Conservation (phyloP, 371 early-diverging fungal genomes). For the Circinella minor region DNA sequence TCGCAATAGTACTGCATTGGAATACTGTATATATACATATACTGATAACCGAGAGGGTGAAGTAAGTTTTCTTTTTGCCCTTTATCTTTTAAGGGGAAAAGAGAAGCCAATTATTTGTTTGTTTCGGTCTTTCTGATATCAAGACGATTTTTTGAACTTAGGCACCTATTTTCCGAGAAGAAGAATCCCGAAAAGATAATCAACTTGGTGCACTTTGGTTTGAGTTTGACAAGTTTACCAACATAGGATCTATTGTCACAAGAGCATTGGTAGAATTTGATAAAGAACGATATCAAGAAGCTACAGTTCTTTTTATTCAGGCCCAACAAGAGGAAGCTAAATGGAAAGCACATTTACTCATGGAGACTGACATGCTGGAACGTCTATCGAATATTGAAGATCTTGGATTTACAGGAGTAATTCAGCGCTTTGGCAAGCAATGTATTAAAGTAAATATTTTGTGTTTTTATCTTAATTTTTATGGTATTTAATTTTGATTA, state of each 20-base stretch:
- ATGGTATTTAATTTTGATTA: neutral
- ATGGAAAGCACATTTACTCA: conserved; percentile 40
- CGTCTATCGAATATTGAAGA: conserved; percentile 26
- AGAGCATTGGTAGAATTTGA: conserved; percentile 26
- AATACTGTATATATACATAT: conserved; percentile 17
- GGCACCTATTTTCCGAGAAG: neutral
- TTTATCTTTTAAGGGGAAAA: neutral
- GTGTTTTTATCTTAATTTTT: neutral
- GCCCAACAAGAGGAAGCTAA: conserved; percentile 31
- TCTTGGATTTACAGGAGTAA: conserved; percentile 23
- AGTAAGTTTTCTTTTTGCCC: neutral
- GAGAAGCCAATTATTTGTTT: neutral
- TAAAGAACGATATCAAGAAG: conserved; percentile 18
- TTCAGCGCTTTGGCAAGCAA: conserved; percentile 31
- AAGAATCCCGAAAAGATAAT: conserved; percentile 12
- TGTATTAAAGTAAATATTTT: conserved; percentile 34
- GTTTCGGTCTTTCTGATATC: no score
- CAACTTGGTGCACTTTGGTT: conserved; percentile 22
- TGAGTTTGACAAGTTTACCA: conserved; percentile 29
- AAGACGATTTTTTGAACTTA: neutral
- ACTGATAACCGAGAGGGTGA: neutral
- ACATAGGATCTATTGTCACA: conserved; percentile 20
- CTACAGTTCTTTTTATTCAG: conserved; percentile 29
- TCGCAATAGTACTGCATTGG: conserved; percentile 13
- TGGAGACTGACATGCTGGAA: conserved; percentile 23